phyloP scores from a whole-genome alignment of 495 filamentous ascomycete species.

The Aspergillus conjunctus region DNA sequence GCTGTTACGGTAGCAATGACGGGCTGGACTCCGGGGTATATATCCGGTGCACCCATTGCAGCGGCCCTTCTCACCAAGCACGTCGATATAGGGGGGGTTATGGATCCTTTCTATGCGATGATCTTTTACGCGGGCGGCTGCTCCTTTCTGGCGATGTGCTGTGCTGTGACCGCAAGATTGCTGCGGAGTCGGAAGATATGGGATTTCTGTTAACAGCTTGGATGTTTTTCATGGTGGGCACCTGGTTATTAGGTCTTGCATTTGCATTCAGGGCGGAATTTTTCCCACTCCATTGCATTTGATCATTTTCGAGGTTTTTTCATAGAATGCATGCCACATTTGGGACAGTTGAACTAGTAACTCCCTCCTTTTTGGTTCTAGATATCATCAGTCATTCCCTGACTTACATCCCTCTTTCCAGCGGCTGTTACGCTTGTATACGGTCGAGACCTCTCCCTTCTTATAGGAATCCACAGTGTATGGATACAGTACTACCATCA shows the following conservation, averaged over 20 bases:
- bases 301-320: no score
- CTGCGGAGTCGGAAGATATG: not conserved
- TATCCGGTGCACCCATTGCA: constrained; percentile 3
- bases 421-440: no score
- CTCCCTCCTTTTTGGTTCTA: no score
- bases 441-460: no score
- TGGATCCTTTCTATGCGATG: not conserved
- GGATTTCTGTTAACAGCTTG: not conserved
- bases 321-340: no score
- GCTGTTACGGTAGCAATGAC: constrained; percentile 1
- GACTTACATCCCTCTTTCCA: no score
- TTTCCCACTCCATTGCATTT: no score
- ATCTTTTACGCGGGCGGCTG: not conserved
- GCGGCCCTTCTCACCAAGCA: not conserved
- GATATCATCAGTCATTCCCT: no score
- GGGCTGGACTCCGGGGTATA: constrained; percentile 2
- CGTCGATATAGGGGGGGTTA: not conserved
- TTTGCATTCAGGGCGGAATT: not conserved
- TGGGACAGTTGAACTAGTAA: no score
- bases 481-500: no score
- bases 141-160: not conserved
- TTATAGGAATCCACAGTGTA: no score
- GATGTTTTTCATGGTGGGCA: not conserved
- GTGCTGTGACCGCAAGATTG: not conserved
- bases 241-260: not conserved